Base-by-base conservation (phyloP, 2,329 filamentous ascomycete genomes). In the Cadophora gregata region DNA sequence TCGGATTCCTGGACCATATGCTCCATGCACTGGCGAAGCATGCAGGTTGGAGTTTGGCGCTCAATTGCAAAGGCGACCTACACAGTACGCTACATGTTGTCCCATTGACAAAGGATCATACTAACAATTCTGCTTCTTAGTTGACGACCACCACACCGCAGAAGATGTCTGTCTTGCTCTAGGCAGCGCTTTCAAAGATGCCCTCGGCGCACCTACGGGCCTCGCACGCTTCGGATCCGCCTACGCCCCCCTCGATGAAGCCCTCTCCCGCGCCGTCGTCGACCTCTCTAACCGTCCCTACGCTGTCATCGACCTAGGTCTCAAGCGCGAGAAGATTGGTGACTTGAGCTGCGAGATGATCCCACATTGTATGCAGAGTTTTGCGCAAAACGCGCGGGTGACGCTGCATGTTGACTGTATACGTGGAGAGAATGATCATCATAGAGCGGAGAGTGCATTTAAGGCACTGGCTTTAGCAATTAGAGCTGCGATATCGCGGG, bases 1-100 rank as follows among this genome's bases (percentile, higher is more conserved):
- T 99, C 79, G 96, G 96, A 67, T 99, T 99, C 81, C 85, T 99
- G 65, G 96, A 99, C 82, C 96, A 99, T 84, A 98, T 99, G 95
- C 86, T 98, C 60, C 96, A 99, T 80, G 96, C 96, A 6, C 86
- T 98, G 64, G 92, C 96, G 60, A 98, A 99, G 81, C 96, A 99
- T 81, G 89, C 92, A 6, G 95, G 96, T 70, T 98, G 95, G 96
- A 96, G 91, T 82, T 81, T 99, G 74, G 88, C 88, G 36, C 83
- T 99, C 65, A 84, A 88, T 71, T 96, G 93, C 80, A 87, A 90
- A 78, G 96, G 96, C 63, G 96, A 99, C 81, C 82, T 98, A 62
- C 92, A 97, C 83, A 97, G 92, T 95, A 81, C 71, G 88, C 85
- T 66, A 45, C 7, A 19, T 50, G 21, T 36, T 25, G 6, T n/a